These are phyloP conservation scores for Globisporangium barbulae DNA, from an alignment of 352 stramenopile genomes.

Conservation along the genomic window DNA sequence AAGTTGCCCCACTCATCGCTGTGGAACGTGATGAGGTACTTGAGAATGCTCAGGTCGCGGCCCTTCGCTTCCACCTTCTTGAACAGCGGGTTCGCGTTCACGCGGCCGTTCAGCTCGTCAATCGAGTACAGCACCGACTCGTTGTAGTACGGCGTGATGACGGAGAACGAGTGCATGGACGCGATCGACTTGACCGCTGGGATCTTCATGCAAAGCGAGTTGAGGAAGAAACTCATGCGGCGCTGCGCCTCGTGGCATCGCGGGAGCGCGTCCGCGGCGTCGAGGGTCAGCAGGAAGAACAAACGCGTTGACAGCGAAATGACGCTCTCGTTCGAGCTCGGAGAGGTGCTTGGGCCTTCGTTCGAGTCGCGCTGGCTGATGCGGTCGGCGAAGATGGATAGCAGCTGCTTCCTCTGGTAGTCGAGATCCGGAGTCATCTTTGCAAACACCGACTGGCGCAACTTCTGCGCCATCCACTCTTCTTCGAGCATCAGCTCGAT, in stretches of 20 bases:
- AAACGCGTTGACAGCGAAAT: slow-evolving; percentile 75
- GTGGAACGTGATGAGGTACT: slow-evolving; percentile 87
- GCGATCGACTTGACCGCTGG: slow-evolving; percentile 78
- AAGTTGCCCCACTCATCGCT: slow-evolving; percentile 89
- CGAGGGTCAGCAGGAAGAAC: slow-evolving; percentile 83
- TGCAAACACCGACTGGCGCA: slow-evolving; percentile 74
- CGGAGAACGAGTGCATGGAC: slow-evolving; percentile 87
- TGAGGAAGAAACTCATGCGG: slow-evolving; percentile 89
- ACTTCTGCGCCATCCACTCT: slow-evolving; percentile 83
- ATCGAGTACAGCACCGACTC: slow-evolving; percentile 85
- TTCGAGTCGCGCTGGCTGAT: slow-evolving; percentile 53
- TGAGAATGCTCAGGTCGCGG: slow-evolving; percentile 84
- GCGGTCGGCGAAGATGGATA: slow-evolving; percentile 72
- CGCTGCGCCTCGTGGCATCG: slow-evolving; percentile 82
- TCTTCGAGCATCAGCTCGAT: slow-evolving; percentile 85
- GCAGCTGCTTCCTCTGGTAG: slow-evolving; percentile 77
- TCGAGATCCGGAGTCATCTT: slow-evolving; percentile 72
- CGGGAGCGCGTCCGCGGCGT: slow-evolving; percentile 77
- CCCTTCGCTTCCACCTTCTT: slow-evolving; percentile 81
- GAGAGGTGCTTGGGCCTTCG: slow-evolving; percentile 41
- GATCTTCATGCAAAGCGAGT: slow-evolving; percentile 88
- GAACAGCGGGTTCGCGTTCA: slow-evolving; percentile 84
- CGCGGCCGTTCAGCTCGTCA: slow-evolving; percentile 78
- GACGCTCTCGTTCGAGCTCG: slow-evolving; percentile 76
- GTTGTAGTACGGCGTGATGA: slow-evolving; percentile 89